These are phyloP conservation scores for Fusarium cyanostomum DNA, from an alignment of 2,329 filamentous ascomycete genomes.

Conservation along the genomic window DNA sequence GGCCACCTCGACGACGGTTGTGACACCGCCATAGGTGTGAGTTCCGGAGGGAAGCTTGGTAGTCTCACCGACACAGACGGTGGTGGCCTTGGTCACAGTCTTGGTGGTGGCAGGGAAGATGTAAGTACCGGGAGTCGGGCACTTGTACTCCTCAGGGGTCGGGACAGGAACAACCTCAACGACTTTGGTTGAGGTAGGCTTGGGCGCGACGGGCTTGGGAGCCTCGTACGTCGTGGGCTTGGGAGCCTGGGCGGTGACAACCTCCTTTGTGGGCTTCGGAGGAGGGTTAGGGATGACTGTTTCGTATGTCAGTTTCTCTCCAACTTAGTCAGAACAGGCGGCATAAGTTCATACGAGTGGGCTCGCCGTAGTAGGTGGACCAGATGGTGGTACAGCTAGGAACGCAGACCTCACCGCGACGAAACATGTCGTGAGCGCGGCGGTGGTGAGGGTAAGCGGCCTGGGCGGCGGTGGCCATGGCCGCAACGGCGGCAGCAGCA, in stretches of 20 bases:
- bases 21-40: conserved; percentile 77
- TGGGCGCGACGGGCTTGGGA: conserved; percentile 28
- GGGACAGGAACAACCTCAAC: conserved; percentile 60
- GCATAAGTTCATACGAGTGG: conserved; percentile 64
- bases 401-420: conserved; percentile 63
- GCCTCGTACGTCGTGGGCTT: conserved; percentile 15
- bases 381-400: conserved; percentile 78
- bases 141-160: conserved; percentile 62
- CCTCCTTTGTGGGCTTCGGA: conserved; percentile 34
- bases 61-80: conserved; percentile 70
- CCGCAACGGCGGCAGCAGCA: conserved; percentile 72
- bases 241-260: conserved; percentile 26
- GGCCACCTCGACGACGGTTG: conserved; percentile 71
- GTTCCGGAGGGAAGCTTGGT: conserved; percentile 71
- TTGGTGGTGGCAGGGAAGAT: conserved; percentile 79
- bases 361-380: conserved; percentile 73
- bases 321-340: not conserved
- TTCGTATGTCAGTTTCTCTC: conserved; percentile 29
- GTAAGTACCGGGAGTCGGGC: conserved; percentile 75
- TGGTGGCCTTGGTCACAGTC: conserved; percentile 72
- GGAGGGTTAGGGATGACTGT: conserved; percentile 54
- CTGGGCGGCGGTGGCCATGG: conserved; percentile 64
- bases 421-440: conserved; percentile 70
- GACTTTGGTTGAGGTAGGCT: conserved; percentile 48
- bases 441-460: conserved; percentile 68